Evolutionary conservation across 495 filamentous ascomycete species (phyloP).

Genomic region (Tuber melanosporum): DNA sequence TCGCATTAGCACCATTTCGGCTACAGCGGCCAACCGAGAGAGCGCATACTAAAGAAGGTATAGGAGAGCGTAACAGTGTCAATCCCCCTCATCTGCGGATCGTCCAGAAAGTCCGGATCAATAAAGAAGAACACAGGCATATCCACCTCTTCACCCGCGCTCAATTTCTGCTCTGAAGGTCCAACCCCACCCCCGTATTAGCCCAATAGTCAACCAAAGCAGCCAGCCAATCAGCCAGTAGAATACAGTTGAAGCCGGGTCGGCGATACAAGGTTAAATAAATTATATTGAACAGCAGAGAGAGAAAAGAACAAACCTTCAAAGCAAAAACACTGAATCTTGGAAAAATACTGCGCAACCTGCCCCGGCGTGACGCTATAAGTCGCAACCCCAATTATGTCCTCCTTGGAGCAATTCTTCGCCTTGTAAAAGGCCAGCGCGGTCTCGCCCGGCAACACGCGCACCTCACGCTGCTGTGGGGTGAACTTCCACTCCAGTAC

Average conservation of each 20-base stretch:
- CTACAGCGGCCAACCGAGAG: not conserved
- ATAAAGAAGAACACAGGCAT: conserved; percentile 99
- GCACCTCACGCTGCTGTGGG: conserved; percentile 94
- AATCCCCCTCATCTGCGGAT: conserved; percentile 85
- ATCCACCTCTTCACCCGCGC: conserved; percentile 93
- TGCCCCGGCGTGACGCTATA: conserved; percentile 95
- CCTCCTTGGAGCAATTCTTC: conserved; percentile 76
- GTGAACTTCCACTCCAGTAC: conserved; percentile 95
- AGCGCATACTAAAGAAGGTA: conserved; percentile 90
- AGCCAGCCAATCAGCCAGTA: not conserved
- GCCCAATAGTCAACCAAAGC: not conserved
- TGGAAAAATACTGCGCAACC: conserved; percentile 95
- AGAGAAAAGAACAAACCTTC: conserved; percentile 47
- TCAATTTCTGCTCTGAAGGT: conserved; percentile 64
- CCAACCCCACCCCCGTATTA: conserved; percentile 3
- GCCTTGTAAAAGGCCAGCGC: conserved; percentile 97
- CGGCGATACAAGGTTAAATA: too few relatives aligned
- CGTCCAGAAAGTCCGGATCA: conserved; percentile 88
- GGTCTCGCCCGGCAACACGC: conserved; percentile 90
- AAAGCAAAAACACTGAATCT: conserved; percentile 99
- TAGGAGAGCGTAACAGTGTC: conserved; percentile 93
- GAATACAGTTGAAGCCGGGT: conserved; percentile 16
- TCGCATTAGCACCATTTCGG: conserved; percentile 39
- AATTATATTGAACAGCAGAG: too few relatives aligned
- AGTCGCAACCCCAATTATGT: conserved; percentile 97